Conservation (phyloP, 805 yeast species). For the Lipomyces oligophaga region DNA sequence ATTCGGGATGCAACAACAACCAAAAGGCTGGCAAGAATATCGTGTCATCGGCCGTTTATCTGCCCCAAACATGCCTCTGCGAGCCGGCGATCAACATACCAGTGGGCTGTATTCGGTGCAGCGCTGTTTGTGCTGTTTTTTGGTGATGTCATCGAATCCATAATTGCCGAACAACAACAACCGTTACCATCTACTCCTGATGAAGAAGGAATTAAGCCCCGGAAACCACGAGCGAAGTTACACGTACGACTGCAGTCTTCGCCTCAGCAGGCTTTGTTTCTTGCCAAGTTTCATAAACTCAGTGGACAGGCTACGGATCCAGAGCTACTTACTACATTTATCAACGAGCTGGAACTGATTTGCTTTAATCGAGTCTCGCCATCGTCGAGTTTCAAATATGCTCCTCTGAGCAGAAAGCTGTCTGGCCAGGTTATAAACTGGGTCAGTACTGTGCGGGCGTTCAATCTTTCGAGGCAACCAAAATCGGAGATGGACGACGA, state of each 20-base stretch:
- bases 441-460: no score
- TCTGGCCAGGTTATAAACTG: no score
- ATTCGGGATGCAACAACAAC: not conserved
- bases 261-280: not conserved
- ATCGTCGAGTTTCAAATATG: no score
- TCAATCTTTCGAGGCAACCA: no score
- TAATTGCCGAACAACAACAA: no score
- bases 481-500: no score
- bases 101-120: slow-evolving; percentile 20
- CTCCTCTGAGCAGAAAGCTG: no score
- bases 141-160: slow-evolving; percentile 9
- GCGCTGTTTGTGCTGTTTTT: slow-evolving; percentile 8
- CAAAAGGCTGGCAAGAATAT: not conserved
- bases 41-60: not conserved
- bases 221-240: not conserved
- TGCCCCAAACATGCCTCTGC: not conserved
- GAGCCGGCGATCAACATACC: not conserved
- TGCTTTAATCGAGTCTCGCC: slow-evolving; percentile 2
- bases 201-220: not conserved
- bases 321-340: not conserved
- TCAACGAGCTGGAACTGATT: slow-evolving; percentile 10
- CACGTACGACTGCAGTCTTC: no score
- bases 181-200: not conserved
- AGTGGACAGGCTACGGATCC: slow-evolving; percentile 2
- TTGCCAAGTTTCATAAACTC: slow-evolving; percentile 9